Percentiles rank a stretch among this genome's conserved stretches.
Conservation (phyloP, 805 yeast species). For the Candida coquimbonensis region DNA sequence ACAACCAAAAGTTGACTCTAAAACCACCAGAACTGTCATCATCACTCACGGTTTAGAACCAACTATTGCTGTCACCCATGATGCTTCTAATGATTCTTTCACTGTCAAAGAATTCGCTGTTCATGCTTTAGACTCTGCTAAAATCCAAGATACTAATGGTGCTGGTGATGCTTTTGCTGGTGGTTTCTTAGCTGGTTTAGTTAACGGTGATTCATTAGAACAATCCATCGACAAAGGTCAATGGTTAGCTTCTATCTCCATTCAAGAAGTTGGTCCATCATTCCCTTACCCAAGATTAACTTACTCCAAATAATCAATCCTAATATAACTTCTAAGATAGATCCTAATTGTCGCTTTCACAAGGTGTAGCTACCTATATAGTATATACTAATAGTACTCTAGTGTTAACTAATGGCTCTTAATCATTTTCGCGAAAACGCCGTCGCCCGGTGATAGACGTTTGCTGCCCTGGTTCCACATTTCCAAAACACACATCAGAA, state of each 20-base stretch:
- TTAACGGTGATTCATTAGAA: conserved; percentile 57
- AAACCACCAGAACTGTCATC: conserved; percentile 75
- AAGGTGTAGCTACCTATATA: no score
- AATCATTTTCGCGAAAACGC: no score
- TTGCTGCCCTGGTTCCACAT: no score
- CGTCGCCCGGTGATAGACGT: no score
- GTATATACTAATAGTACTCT: no score
- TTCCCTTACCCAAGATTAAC: conserved; percentile 49
- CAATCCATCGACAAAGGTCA: conserved; percentile 78
- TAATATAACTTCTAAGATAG: background rate
- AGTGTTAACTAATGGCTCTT: no score
- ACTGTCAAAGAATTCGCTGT: conserved; percentile 55
- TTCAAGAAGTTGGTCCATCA: conserved; percentile 92
- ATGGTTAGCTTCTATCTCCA: conserved; percentile 90
- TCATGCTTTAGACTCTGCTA: conserved; percentile 55
- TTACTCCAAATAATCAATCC: conserved; percentile 9
- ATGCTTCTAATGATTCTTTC: conserved; percentile 38
- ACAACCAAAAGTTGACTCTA: conserved; percentile 64
- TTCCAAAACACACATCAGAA: no score
- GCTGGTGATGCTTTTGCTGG: conserved; percentile 99
- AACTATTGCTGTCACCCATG: conserved; percentile 68
- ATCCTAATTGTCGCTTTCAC: background rate
- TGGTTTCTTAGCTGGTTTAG: conserved; percentile 88
- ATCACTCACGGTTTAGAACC: conserved; percentile 95
- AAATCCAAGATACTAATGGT: conserved; percentile 92